Evolutionary conservation across 1,139 yeast genomes (phyloP).

Genomic region (Saccharomycopsis crataegensis): DNA sequence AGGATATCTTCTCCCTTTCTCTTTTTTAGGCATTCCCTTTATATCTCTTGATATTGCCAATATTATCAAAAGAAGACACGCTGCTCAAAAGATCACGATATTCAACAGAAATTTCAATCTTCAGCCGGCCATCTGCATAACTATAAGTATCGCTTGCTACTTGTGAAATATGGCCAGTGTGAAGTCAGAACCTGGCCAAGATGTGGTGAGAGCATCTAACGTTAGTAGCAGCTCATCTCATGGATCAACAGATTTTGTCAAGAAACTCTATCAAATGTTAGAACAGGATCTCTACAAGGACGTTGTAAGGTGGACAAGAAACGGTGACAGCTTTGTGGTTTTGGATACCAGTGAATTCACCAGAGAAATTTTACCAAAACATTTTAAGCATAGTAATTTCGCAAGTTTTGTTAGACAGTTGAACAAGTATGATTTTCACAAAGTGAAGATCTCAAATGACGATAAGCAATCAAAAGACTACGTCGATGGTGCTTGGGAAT

Average conservation of each 20-base stretch:
- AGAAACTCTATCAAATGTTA: slow-evolving; percentile 73
- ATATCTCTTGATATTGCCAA: not conserved
- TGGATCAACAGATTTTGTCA: slow-evolving; percentile 68
- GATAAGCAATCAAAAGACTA: slow-evolving; percentile 48
- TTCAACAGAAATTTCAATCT: no score
- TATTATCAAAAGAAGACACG: not conserved
- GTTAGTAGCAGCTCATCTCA: slow-evolving; percentile 12
- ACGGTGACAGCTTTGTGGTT: slow-evolving; percentile 83
- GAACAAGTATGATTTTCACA: slow-evolving; percentile 95
- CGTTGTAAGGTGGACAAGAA: slow-evolving; percentile 76
- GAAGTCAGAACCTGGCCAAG: no score
- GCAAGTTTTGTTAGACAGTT: slow-evolving; percentile 92
- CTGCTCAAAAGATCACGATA: no score
- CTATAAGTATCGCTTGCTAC: no score
- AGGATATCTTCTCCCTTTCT: not conserved
- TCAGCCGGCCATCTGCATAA: no score
- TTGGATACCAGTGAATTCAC: slow-evolving; percentile 86
- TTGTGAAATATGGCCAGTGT: no score
- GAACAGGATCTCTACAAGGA: slow-evolving; percentile 68
- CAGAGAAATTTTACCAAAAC: slow-evolving; percentile 74
- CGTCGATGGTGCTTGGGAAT: slow-evolving; percentile 90
- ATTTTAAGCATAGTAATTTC: slow-evolving; percentile 89
- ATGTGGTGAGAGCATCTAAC: not conserved
- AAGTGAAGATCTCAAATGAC: slow-evolving; percentile 47
- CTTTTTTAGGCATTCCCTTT: not conserved